A percentile compares a stretch with the other conserved stretches of the same genome.
Conservation (phyloP, 2,329 filamentous ascomycete species). For the Calonectria crousiana region DNA sequence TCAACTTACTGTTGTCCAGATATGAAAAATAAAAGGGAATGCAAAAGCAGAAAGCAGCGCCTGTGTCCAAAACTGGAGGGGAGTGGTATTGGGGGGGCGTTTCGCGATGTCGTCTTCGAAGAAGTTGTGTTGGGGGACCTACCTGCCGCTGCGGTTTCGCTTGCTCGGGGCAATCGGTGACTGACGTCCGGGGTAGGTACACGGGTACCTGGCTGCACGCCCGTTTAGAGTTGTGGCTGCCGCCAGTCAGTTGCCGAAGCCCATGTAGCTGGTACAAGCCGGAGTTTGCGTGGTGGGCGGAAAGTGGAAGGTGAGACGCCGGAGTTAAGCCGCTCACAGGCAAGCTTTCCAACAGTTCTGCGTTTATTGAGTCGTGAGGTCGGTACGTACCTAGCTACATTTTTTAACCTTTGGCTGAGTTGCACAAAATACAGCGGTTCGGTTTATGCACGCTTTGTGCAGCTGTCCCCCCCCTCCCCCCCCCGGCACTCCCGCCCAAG, state of each 20-base stretch:
- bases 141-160: slow-evolving; percentile 8
- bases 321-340: slow-evolving; percentile 38
- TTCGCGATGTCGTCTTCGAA: slow-evolving; percentile 5
- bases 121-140: slow-evolving; percentile 21
- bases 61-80: not conserved
- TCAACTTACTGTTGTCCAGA: not conserved
- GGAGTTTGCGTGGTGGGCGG: slow-evolving; percentile 10
- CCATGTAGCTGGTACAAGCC: slow-evolving; percentile 4
- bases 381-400: slow-evolving; percentile 18
- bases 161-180: slow-evolving; percentile 16
- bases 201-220: slow-evolving; percentile 8
- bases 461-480: too few relatives aligned
- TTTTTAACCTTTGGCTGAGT: not conserved
- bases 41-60: slow-evolving; percentile 6
- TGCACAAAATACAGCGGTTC: not conserved
- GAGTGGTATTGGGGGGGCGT: not conserved
- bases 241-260: not conserved
- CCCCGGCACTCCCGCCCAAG: slow-evolving; percentile 21
- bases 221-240: not conserved
- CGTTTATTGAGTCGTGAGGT: not conserved
- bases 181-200: slow-evolving; percentile 14
- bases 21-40: not conserved
- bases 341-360: slow-evolving; percentile 8
- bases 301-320: slow-evolving; percentile 32
- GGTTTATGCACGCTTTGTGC: slow-evolving; percentile 26